Evolutionary conservation across 306 rosid species (phyloP).

Genomic region (Quercus gilva): DNA sequence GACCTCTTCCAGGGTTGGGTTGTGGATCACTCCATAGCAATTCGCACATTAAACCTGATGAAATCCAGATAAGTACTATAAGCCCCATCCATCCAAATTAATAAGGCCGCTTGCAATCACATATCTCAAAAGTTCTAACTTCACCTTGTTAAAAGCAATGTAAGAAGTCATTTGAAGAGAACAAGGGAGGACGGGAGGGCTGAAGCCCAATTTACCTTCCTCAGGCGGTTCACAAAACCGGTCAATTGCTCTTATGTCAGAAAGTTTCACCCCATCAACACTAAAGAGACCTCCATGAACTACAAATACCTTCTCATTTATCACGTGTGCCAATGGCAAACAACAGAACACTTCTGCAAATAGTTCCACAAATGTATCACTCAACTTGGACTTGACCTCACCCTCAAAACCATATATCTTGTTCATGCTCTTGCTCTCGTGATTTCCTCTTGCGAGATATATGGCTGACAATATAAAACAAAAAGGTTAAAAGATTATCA

Average conservation of each 20-base stretch:
- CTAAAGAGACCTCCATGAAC: conserved; percentile 99
- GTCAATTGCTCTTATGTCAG: conserved; percentile 74
- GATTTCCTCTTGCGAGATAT: conserved; percentile 94
- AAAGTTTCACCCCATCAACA: conserved; percentile 92
- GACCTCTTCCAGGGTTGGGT: conserved; percentile 91
- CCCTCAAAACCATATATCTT: conserved; percentile 99
- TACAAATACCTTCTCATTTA: conserved; percentile 78
- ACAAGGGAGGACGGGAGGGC: neutral
- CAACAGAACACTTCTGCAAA: conserved; percentile 96
- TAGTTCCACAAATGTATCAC: conserved; percentile 84
- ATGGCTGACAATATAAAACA: conserved; percentile 59
- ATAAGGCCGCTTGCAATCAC: neutral
- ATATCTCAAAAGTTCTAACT: conserved; percentile 2
- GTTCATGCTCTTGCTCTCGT: conserved; percentile 99
- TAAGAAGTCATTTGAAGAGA: conserved; percentile 4
- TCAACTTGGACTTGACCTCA: conserved; percentile 89
- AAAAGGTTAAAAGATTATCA: conserved; percentile 15
- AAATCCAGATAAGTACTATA: conserved; percentile 16
- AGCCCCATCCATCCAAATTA: neutral
- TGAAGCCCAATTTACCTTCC: conserved; percentile 60
- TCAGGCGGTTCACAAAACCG: conserved; percentile 99
- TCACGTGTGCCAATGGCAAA: conserved; percentile 90
- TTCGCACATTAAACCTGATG: conserved; percentile 94
- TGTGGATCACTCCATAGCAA: conserved; percentile 99
- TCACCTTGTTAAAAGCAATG: conserved; percentile 8